These are phyloP conservation scores for Didymella pinodella DNA, from an alignment of 2,329 filamentous ascomycete genomes.

Conservation along the genomic window DNA sequence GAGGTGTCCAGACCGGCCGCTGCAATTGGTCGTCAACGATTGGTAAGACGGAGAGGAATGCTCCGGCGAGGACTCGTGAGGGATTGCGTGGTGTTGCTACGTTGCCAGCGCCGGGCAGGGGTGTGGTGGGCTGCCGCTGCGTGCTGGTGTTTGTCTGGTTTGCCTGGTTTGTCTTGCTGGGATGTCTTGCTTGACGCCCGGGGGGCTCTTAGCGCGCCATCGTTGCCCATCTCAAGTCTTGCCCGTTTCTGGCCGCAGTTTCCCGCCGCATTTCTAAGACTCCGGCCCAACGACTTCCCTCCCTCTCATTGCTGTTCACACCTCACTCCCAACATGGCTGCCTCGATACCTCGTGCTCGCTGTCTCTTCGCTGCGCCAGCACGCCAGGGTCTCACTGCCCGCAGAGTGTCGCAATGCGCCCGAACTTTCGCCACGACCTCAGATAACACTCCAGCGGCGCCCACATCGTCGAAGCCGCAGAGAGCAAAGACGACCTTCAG, in stretches of 20 bases:
- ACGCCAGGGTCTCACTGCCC: conserved; percentile 28
- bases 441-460: conserved; percentile 38
- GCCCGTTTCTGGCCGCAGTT: neutral
- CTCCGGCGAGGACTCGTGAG: conserved; percentile 16
- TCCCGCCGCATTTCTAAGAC: conserved; percentile 8
- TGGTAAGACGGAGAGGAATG: conserved; percentile 14
- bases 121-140: conserved; percentile 41
- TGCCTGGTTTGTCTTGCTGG: conserved; percentile 27
- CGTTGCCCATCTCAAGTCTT: too few relatives aligned
- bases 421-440: conserved; percentile 47
- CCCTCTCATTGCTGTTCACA: neutral
- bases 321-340: conserved; percentile 36
- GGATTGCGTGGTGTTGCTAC: conserved; percentile 23
- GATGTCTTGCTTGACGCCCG: neutral
- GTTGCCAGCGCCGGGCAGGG: conserved; percentile 29
- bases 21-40: conserved; percentile 16
- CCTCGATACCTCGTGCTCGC: conserved; percentile 44
- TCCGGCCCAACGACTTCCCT: conserved; percentile 9
- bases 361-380: conserved; percentile 39
- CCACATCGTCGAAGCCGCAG: conserved; percentile 35
- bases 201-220: conserved; percentile 12
- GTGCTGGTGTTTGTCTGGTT: conserved; percentile 31
- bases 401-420: conserved; percentile 26
- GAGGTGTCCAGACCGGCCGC: conserved; percentile 16
- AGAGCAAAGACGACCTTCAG: conserved; percentile 63